Base-by-base conservation (phyloP, 1,139 yeast species). In the Yamadazyma diddensiae region DNA sequence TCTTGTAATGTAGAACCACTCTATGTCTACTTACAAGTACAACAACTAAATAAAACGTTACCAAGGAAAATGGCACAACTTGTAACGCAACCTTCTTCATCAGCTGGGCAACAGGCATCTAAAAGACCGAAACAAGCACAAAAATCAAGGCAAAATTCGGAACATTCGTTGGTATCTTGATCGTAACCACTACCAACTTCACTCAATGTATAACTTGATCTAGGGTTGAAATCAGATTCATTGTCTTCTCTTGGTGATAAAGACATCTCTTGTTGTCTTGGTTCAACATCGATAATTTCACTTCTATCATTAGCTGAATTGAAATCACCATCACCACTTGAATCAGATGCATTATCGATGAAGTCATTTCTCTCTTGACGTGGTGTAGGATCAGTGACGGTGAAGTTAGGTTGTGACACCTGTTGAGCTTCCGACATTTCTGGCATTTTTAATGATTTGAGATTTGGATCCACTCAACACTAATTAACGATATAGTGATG, bases 61-160 rank as follows among this genome's bases (percentile, higher is more conserved):
- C 73, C 73, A 32, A 60, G 46, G 49, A 65, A 61, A 1, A 62
- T 49, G 10, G 71, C 70, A 17, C 53, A 38, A 11, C 60, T 47
- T 21, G 68, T 57, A 32, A 66, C 39, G 39, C 62, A 68, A 11
- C 75, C 73, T 31, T 66, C 73, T 3, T 68, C 66, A 21, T 51
- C 53, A 24, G 59, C 44, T 8, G 75, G 74, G 43, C 71, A 67
- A 46, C 71, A 68, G 5, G 56, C 47, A 30, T 64, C 68, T 29
- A 61, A 59, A 32, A 65, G 49, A 1, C 75, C 74, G 36, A 68
- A 69, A 42, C 75, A 69, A 10, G 59, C 40, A 35, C 53, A 51
- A 30, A 50, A 53, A 36, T 67, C 73, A 30, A 62, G 45, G 40
- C 71, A 66, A 39, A 68, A 68, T 40, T 67, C 73, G 4, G 69